These are phyloP conservation scores for Teunomyces barrocoloradensis DNA, from an alignment of 805 yeast genomes.

Conservation along the genomic window DNA sequence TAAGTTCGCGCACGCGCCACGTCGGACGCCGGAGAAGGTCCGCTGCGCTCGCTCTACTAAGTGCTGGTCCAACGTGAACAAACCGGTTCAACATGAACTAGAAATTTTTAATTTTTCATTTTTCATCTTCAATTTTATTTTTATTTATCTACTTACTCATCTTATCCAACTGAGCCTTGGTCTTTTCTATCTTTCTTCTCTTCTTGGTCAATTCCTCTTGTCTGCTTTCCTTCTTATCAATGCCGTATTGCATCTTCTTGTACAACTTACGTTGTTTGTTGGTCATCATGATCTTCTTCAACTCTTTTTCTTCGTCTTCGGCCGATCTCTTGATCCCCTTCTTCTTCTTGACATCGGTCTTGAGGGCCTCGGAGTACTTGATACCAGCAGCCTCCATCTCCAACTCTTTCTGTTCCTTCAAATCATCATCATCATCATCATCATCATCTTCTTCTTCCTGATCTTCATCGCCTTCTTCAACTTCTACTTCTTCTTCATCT, in stretches of 20 bases:
- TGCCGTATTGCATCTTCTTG: conserved; percentile 91
- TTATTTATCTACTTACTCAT: conserved; percentile 9
- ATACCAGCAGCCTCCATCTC: conserved; percentile 82
- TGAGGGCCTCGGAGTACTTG: conserved; percentile 47
- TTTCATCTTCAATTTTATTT: not conserved
- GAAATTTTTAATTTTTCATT: not conserved
- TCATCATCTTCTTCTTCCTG: conserved; percentile 44
- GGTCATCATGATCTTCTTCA: conserved; percentile 96
- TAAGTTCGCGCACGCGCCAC: conserved; percentile 13
- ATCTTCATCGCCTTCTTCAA: conserved; percentile 49
- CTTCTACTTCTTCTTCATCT: conserved; percentile 46
- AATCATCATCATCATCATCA: conserved; percentile 53
- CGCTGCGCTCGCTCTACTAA: not conserved
- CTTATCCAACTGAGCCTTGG: conserved; percentile 42
- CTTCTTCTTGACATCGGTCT: conserved; percentile 16
- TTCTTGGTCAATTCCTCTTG: conserved; percentile 65
- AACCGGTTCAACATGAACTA: not conserved
- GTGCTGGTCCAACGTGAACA: not conserved
- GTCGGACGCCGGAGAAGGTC: conserved; percentile 6
- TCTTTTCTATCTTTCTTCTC: conserved; percentile 67
- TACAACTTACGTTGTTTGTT: conserved; percentile 93
- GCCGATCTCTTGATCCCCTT: conserved; percentile 41
- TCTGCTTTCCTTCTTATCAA: conserved; percentile 76
- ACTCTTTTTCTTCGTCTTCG: conserved; percentile 80
- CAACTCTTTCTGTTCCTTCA: conserved; percentile 81